Evolutionary conservation across 106 monocot genomes (phyloP), one percentile per base, ranked within the genome.

Genomic region (Acorus gramineus): DNA sequence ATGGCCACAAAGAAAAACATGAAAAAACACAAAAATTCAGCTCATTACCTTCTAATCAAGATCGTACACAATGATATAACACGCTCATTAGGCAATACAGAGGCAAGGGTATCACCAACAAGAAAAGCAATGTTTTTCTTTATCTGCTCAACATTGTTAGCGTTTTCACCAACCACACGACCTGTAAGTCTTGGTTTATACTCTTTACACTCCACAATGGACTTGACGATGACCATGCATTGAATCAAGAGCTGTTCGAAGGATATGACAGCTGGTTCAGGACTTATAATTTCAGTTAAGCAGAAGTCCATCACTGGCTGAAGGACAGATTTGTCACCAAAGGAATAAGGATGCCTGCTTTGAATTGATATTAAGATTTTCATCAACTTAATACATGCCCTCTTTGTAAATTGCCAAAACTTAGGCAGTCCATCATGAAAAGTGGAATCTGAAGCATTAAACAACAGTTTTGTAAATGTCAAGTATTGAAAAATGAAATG

Each of bases 161-260:
- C 68, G 64, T 52, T 77, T 71, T 80, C 85, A 83, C 70, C 64
- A 62, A 82, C 56, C 8, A 96, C 87, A 56, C 71, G 87, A 44
- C 96, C 96, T 60, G 80, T 96, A 47, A 83, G 64, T 11, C 68
- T 79, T 47, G 51, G 82, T 64, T 81, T 87, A 69, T 96, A 96
- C 59, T 91, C 96, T 79, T 87, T 96, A 78, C 91, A 96, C 55
- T 96, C 91, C 63, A 96, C 60, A 14, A 80, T 55, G 45, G 91
- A 76, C 69, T 96, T 96, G 28, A 96, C 77, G 62, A 91, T 62
- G 44, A 96, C 74, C 96, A 96, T 96, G 80, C 90, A 91, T 67
- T 87, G 90, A 76, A 96, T 91, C 66, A 91, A 60, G 71, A 85
- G 79, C 60, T 79, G 68, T 61, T 96, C 87, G 79, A 87, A 85